Evolutionary conservation across 2,329 filamentous ascomycete species (phyloP), one percentile per base, ranked within the genome.

Genomic region (Penicillium brevicompactum): DNA sequence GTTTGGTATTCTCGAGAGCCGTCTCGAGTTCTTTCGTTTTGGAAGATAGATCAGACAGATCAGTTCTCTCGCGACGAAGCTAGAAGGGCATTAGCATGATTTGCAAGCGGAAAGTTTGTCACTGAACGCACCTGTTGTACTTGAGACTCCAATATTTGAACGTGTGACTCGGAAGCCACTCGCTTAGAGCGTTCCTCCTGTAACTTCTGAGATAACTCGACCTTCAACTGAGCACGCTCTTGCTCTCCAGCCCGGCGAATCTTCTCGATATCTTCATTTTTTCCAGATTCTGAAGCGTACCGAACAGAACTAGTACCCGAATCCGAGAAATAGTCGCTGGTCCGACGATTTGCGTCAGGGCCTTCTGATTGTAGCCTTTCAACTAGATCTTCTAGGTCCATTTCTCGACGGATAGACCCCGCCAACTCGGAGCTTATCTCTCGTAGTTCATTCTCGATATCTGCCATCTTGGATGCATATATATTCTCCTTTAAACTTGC

Each of bases 261-360:
- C 72, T 87, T 90, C 57, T 96, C 91, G 32, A 97, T 79, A 71
- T 97, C 91, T 67, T 88, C 85, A 31, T 74, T 76, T 44, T 83
- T 81, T 40, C 64, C 64, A 56, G 84, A 80, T 45, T 90, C 88
- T 58, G 83, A 78, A 1, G 88, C 87, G 67, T 87, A 88, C 67
- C 91, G 89, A 50, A 90, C 83, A 1, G 91, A 93, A 72, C 91
- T 93, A 55, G 91, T 88, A 31, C 94, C 94, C 5, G 92, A 96
- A 73, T 99, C 94, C 2, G 94, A 99, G 72, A 94, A 99, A 77
- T 99, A 97, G 76, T 99, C 94, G 76, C 94, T 97, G 9, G 91
- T 95, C 57, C 93, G 85, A 71, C 89, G 88, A 60, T 84, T 87
- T 27, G 82, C 70, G n/a, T 80, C 74, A 66, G 63, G 79, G 70